A percentile compares a stretch with the other conserved stretches of the same genome.
Conservation (phyloP, 2,329 filamentous ascomycete genomes). For the Aspergillus ibericus region DNA sequence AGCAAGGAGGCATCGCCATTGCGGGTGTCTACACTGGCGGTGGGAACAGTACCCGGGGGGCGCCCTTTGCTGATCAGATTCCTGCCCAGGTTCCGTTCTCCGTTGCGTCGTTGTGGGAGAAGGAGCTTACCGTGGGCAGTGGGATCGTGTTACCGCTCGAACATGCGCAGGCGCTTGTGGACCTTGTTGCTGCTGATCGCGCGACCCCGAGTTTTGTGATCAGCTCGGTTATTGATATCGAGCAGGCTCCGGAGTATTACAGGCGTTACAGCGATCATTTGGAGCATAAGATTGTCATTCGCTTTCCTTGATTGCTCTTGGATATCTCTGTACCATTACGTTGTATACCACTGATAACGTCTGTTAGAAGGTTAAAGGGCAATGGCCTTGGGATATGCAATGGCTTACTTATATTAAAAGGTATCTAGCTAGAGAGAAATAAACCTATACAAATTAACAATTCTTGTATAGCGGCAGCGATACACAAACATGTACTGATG, state of each 20-base stretch:
- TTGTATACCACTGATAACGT: too few relatives aligned
- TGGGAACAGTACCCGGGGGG: not conserved
- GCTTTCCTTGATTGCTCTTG: not conserved
- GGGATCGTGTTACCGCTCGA: not conserved
- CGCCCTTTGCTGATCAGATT: not conserved
- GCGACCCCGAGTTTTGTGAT: constrained; percentile 32
- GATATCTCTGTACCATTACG: too few relatives aligned
- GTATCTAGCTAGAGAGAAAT: too few relatives aligned
- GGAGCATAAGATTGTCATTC: constrained; percentile 24
- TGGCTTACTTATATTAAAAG: too few relatives aligned
- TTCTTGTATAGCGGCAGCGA: too few relatives aligned
- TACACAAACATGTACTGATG: too few relatives aligned
- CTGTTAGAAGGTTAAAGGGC: too few relatives aligned
- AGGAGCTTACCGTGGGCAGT: not conserved
- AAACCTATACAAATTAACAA: too few relatives aligned
- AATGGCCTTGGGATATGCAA: too few relatives aligned
- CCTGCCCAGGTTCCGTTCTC: not conserved
- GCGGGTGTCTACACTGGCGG: not conserved
- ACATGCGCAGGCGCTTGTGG: constrained; percentile 14
- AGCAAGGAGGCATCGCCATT: not conserved
- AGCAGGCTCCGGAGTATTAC: constrained; percentile 30
- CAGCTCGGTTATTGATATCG: constrained; percentile 27
- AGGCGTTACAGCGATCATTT: constrained; percentile 24
- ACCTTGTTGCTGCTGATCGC: constrained; percentile 25
- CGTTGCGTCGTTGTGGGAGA: not conserved